Evolutionary conservation across 2,329 filamentous ascomycete genomes (phyloP), one percentile per base, ranked within the genome.

Genomic region (Fusarium mundagurra): DNA sequence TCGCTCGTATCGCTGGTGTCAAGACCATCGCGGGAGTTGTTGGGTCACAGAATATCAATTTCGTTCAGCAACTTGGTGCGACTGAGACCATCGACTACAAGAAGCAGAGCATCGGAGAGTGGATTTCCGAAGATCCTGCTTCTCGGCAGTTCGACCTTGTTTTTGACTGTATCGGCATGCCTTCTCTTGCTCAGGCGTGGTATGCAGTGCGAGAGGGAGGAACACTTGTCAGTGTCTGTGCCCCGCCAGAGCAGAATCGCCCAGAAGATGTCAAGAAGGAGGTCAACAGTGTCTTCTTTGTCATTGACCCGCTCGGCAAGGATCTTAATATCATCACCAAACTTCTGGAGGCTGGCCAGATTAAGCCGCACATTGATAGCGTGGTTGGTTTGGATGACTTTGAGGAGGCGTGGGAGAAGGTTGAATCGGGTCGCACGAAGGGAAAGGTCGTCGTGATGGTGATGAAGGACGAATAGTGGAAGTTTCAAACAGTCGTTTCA

Each of bases 301-400:
- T 76, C 12, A 75, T 76, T 14, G 60, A 48, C 1, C 70, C 73
- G 1, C 16, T 71, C 0, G 73, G 72, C 1, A 73, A 55, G 48
- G 72, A 76, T 31, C 27, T 76, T 6, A 33, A 63, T 43, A 6
- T 61, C 14, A 71, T 76, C 10, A 71, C 72, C 0, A 38, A 47
- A 6, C 55, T 75, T 16, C 7, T 76, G 12, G 73, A 73, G 45
- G 61, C 64, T 5, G 67, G 70, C 1, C 43, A 75, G 12, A 8
- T 75, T 8, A 69, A 71, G 59, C 72, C 72, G 5, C 73, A 67
- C 0, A 55, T 76, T 17, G 74, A 76, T 22, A 76, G 67, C 2
- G 70, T 76, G 1, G 61, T 75, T 45, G n/a, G 11, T 1, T 36
- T 76, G 38, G 48, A 59, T 2, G 59, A 67, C 0, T 76, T 69